phyloP scores from a whole-genome alignment of 495 filamentous ascomycete species.

The Staphylotrichum longicolle region DNA sequence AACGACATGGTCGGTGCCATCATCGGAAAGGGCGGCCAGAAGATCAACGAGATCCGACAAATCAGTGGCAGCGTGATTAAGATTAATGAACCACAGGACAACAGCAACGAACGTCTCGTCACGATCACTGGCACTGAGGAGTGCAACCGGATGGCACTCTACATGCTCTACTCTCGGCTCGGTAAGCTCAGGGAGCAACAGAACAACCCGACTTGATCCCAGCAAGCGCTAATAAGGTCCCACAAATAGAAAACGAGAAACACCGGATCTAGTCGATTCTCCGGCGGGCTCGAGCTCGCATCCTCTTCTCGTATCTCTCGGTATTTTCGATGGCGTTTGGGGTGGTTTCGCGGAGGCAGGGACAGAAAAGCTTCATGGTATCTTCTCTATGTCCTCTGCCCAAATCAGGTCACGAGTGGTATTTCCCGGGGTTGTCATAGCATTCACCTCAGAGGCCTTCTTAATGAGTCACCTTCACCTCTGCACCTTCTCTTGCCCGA shows the following conservation, averaged over 20 bases:
- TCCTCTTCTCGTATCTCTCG: conserved; percentile 12
- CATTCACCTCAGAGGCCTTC: conserved; percentile 17
- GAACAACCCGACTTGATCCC: conserved; percentile 17
- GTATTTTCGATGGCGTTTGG: conserved; percentile 25
- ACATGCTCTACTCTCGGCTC: conserved; percentile 96
- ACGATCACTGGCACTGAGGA: conserved; percentile 97
- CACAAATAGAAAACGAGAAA: conserved; percentile 72
- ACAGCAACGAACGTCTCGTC: conserved; percentile 95
- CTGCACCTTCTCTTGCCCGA: conserved; percentile 6
- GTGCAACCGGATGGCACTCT: conserved; percentile 98
- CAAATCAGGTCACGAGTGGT: conserved; percentile 18
- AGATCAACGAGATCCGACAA: conserved; percentile 98
- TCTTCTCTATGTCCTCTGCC: conserved; percentile 17
- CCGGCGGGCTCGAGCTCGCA: background rate
- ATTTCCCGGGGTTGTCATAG: conserved; percentile 20
- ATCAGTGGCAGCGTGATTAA: conserved; percentile 98
- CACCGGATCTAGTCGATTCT: conserved; percentile 50
- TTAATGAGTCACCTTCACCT: conserved; percentile 23
- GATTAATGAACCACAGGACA: conserved; percentile 99
- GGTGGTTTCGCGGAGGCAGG: conserved; percentile 16
- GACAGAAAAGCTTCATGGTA: conserved; percentile 26
- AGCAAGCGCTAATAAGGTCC: conserved; percentile 24
- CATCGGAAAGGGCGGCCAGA: conserved; percentile 96
- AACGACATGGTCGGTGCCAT: conserved; percentile 99
- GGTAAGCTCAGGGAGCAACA: conserved; percentile 59